phyloP scores from a whole-genome alignment of 106 monocot species.

The Cymbidium sinense region DNA sequence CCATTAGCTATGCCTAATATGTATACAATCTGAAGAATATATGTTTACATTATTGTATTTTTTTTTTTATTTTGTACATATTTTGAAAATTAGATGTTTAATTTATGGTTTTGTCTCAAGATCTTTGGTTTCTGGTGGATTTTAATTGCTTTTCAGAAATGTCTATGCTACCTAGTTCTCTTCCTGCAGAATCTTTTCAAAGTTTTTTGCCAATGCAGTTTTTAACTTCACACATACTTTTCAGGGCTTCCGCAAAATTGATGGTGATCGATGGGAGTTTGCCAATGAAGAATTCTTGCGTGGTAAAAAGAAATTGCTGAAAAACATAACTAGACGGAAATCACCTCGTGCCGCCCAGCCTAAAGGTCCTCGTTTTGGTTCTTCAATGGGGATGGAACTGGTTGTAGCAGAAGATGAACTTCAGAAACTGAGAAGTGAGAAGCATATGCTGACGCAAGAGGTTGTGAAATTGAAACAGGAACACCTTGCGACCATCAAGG shows the following conservation, averaged over 20 bases:
- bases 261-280: slow-evolving; percentile 72
- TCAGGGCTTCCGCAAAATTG: slow-evolving; percentile 68
- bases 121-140: slow-evolving; percentile 1
- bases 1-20: too few relatives aligned
- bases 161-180: too few relatives aligned
- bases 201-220: not conserved
- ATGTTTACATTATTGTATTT: too few relatives aligned
- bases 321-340: slow-evolving; percentile 51
- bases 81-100: too few relatives aligned
- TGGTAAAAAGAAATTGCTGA: slow-evolving; percentile 40
- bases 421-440: slow-evolving; percentile 41
- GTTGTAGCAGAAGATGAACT: slow-evolving; percentile 29
- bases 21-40: too few relatives aligned
- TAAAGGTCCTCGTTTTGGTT: slow-evolving; percentile 6
- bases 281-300: slow-evolving; percentile 61
- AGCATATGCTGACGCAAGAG: slow-evolving; percentile 42
- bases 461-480: slow-evolving; percentile 41
- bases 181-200: too few relatives aligned
- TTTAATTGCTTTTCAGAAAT: not conserved
- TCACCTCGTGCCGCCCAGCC: slow-evolving; percentile 31
- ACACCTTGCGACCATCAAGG: slow-evolving; percentile 30
- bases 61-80: too few relatives aligned
- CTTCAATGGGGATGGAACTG: slow-evolving; percentile 21
- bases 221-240: not conserved
- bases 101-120: not conserved